Conservation (phyloP, 2,329 filamentous ascomycete species). For the Rhinocladiella similis region DNA sequence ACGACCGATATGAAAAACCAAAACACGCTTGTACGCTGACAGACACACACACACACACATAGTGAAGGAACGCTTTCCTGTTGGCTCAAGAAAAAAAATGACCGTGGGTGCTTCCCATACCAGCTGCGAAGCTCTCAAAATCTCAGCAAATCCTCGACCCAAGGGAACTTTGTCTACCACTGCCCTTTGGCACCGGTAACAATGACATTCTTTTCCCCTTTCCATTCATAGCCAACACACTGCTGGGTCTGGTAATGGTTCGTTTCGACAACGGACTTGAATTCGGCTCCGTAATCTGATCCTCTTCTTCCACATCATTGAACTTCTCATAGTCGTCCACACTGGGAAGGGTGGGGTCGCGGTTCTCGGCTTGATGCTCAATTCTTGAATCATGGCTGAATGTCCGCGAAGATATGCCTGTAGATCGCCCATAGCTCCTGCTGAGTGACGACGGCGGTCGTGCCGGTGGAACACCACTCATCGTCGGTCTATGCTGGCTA, state of each 20-base stretch:
- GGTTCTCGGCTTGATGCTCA: slow-evolving; percentile 9
- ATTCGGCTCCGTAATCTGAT: slow-evolving; percentile 25
- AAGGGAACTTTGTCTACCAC: slow-evolving; percentile 24
- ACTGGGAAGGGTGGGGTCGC: slow-evolving; percentile 1
- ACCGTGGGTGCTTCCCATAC: slow-evolving; percentile 15
- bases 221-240: slow-evolving; percentile 26
- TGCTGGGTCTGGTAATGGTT: slow-evolving; percentile 28
- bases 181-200: slow-evolving; percentile 24
- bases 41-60: slow-evolving; percentile 6
- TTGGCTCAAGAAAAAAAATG: slow-evolving; percentile 4
- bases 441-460: slow-evolving; percentile 26
- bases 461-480: slow-evolving; percentile 13
- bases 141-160: slow-evolving; percentile 18
- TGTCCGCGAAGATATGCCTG: slow-evolving; percentile 16
- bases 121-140: slow-evolving; percentile 15
- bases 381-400: slow-evolving; percentile 11
- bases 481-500: slow-evolving; percentile 20
- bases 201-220: slow-evolving; percentile 30
- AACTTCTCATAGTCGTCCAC: slow-evolving; percentile 19
- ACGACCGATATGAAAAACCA: neutral
- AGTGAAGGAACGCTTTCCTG: neutral
- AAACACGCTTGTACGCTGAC: slow-evolving; percentile 19
- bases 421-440: slow-evolving; percentile 18
- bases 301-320: slow-evolving; percentile 21
- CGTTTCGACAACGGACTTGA: slow-evolving; percentile 29